Base-by-base conservation (phyloP, 192 early-diverging fungal genomes). In the Podochytrium sp. region DNA sequence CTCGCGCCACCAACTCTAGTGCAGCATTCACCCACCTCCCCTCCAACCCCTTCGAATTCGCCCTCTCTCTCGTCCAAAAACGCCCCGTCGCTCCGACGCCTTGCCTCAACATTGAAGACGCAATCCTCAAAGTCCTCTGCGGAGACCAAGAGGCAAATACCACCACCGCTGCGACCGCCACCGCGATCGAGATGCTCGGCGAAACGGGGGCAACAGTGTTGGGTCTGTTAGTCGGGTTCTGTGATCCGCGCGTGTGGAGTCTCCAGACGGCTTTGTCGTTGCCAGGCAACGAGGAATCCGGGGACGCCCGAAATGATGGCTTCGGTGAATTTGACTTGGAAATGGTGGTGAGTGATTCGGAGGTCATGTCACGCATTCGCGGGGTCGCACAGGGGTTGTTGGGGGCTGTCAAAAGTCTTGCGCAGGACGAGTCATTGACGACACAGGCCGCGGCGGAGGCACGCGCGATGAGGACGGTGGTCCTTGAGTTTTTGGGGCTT, bases 291-390 rank as follows among this genome's bases (percentile, higher is more conserved):
- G 12, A 55, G 7, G 52, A 39, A 61, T 16, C 30, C 55, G 2
- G 2, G 16, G 47, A 23, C 1, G 29, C n/a, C 29, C 18, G 30
- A 27, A 29, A 14, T 14, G 30, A n/a, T n/a, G n/a, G 33, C 33
- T 10, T 18, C 18, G 27, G 37, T 37, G 51, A 55, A 55, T 47
- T 55, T 20, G 66, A 69, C 30, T 3, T 51, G 2, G 66, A 69
- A 33, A 20, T 56, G 43, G 35, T 69, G 18, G 35, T 55, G 33
- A 56, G 51, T 56, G 66, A 69, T n/a, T 55, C 47, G 16, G 51
- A 69, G 7, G 66, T 69, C 2, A 56, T 56, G 53, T 5, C 32
- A 1, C 47, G 66, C 2, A 35, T 69, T 30, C 50, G 53, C 2
- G 18, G 49, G 6, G 40, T 69, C n/a, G 20, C 29, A n/a, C 23